Evolutionary conservation across 495 filamentous ascomycete genomes (phyloP), one percentile per base, ranked within the genome.

Genomic region (Penicillium herquei): DNA sequence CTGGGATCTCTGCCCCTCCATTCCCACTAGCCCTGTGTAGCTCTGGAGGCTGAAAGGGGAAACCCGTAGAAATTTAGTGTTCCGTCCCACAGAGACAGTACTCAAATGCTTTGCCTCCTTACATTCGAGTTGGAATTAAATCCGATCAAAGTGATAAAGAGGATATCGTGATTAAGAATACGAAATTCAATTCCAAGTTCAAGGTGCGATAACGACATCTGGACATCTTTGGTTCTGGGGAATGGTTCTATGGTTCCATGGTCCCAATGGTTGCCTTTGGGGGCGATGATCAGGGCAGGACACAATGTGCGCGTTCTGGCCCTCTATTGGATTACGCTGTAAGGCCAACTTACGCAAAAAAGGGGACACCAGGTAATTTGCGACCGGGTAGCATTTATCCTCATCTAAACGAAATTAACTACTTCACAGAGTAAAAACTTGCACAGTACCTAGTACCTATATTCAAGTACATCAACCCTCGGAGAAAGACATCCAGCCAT

Each of bases 31-130:
- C 12, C 7, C 18, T 51, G 54, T 56, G 54, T 51, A 39, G 39
- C 54, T 18, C 17, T 46, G 12, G 43, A 46, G 43, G 43, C 43
- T 46, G 54, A 35, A 48, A 16, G 32, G n/a, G 46, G 46, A n/a
- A 49, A 39, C 16, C 46, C 18, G 34, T 35, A 35, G 46, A 17
- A 39, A 49, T 16, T 31, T 30, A 48, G 45, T 33, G n/a, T 49
- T 21, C n/a, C 16, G 26, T 48, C 45, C 45, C 45, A 48, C 45
- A 12, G 30, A 10, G 33, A 4, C 21, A 26, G 21, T 26, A 26
- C 21, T 26, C 21, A 26, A 26, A 4, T 26, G 21, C 21, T 26
- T 26, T 26, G 21, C 32, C 46, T 49, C 46, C 46, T 49, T 49
- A 39, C 46, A 37, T 49, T 32, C 32, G 21, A 26, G 21, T n/a